Base-by-base conservation (phyloP, 78 protist species). In the Dictyostelium citrinum region DNA sequence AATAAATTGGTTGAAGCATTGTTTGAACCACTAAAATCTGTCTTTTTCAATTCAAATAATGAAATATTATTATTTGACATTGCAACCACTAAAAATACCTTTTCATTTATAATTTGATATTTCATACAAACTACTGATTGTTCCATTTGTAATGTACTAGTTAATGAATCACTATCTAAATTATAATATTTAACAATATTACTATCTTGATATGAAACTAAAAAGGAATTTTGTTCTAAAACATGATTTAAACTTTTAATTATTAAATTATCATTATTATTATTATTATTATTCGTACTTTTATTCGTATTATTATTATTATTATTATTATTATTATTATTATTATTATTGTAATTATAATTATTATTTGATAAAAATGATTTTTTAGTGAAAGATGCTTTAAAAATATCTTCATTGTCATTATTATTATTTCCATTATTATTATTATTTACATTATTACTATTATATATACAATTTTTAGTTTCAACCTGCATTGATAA, bases 51-150 rank as follows among this genome's bases (percentile, higher is more conserved):
- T 17, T 64, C 81, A 72, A 33, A 72, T 6, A 83, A 22, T 46
- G 81, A 82, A 16, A 64, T 64, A n/a, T 5, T 5, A 58, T 41
- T 64, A 64, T 82, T 39, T 11, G 11, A 17, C 41, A 74, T 33
- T 67, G 77, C 61, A 5, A 55, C 61, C 17, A 79, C 84, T 46
- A 88, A 49, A 79, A 78, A 88, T n/a, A 71, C n/a, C 29, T 78
- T 88, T 43, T 88, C 61, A 35, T 82, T 39, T 37, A 82, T 64
- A 37, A 41, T 33, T 37, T 58, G 81, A 27, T 76, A 27, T 20
- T 43, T 82, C 72, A 83, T 55, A 33, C 12, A 22, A 37, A 61
- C n/a, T 6, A 43, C 51, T 58, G 70, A 51, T 43, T 24, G 55
- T 11, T 45, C 49, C 27, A 76, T 33, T 60, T 37, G 31, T 33